A percentile compares a stretch with the other conserved stretches of the same genome.
Conservation (phyloP, 2,329 filamentous ascomycete species). For the Aspergillus ruber region DNA sequence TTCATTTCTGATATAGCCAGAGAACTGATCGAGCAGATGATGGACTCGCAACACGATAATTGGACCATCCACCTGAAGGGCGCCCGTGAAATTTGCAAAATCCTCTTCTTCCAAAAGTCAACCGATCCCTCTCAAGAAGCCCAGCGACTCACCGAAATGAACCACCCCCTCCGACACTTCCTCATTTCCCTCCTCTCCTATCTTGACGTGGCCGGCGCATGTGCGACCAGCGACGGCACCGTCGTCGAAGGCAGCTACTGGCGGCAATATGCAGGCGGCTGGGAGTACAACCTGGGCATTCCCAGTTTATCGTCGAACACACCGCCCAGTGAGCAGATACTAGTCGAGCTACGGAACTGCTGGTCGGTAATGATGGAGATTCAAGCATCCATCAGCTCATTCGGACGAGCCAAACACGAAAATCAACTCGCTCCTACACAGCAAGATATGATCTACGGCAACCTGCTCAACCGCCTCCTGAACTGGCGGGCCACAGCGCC, state of each 20-base stretch:
- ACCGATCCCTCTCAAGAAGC: constrained; percentile 19
- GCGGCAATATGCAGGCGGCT: constrained; percentile 31
- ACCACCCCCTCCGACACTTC: constrained; percentile 30
- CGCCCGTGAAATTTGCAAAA: constrained; percentile 33
- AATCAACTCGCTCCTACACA: constrained; percentile 21
- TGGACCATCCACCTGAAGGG: constrained; percentile 36
- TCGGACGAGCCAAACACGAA: constrained; percentile 26
- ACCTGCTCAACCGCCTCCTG: constrained; percentile 21
- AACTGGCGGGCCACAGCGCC: constrained; percentile 26
- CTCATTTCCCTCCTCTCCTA: constrained; percentile 36
- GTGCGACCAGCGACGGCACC: constrained; percentile 31
- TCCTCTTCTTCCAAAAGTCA: constrained; percentile 22
- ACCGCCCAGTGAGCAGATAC: constrained; percentile 14
- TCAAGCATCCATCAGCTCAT: constrained; percentile 24
- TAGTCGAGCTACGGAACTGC: constrained; percentile 22
- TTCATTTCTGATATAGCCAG: background rate
- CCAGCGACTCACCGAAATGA: constrained; percentile 23
- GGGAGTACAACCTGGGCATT: constrained; percentile 32
- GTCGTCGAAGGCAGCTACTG: constrained; percentile 34
- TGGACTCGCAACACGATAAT: constrained; percentile 32
- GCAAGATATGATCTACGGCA: constrained; percentile 25
- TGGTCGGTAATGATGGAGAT: constrained; percentile 32
- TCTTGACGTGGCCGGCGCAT: constrained; percentile 35
- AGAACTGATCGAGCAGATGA: constrained; percentile 22
- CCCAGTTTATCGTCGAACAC: constrained; percentile 20